phyloP scores from a whole-genome alignment of 768 basidiomycete genomes.

The Sistotremastrum niveocremeum region DNA sequence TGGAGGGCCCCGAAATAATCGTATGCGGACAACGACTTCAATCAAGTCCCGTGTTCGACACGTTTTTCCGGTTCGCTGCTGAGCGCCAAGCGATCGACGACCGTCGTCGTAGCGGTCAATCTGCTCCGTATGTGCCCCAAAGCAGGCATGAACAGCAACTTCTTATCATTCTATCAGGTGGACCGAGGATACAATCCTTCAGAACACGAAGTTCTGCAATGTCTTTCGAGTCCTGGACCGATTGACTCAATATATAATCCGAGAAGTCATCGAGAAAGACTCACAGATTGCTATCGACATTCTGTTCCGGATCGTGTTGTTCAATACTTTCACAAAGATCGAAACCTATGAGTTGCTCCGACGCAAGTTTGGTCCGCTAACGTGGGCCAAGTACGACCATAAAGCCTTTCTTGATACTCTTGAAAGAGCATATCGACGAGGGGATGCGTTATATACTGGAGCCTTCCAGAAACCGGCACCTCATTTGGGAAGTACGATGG shows the following conservation, averaged over 20 bases:
- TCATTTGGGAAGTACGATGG: constrained; percentile 30
- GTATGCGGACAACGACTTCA: constrained; percentile 26
- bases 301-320: constrained; percentile 58
- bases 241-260: constrained; percentile 52
- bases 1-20: constrained; percentile 1
- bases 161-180: constrained; percentile 28
- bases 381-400: constrained; percentile 45
- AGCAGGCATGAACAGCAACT: neutral
- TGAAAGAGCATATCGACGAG: constrained; percentile 21
- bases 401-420: constrained; percentile 41
- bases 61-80: constrained; percentile 44
- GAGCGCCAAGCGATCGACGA: constrained; percentile 48
- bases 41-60: constrained; percentile 43
- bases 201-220: constrained; percentile 51
- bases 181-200: constrained; percentile 52
- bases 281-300: constrained; percentile 45
- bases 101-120: constrained; percentile 32
- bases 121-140: constrained; percentile 33
- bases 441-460: constrained; percentile 45
- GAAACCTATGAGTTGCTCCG: constrained; percentile 57
- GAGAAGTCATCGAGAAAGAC: constrained; percentile 57
- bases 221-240: constrained; percentile 64
- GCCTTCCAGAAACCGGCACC: constrained; percentile 66
- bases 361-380: constrained; percentile 38
- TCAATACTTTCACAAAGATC: constrained; percentile 57